These are phyloP conservation scores for Clarkia xantiana DNA, from an alignment of 345 rosid genomes.

Conservation along the genomic window DNA sequence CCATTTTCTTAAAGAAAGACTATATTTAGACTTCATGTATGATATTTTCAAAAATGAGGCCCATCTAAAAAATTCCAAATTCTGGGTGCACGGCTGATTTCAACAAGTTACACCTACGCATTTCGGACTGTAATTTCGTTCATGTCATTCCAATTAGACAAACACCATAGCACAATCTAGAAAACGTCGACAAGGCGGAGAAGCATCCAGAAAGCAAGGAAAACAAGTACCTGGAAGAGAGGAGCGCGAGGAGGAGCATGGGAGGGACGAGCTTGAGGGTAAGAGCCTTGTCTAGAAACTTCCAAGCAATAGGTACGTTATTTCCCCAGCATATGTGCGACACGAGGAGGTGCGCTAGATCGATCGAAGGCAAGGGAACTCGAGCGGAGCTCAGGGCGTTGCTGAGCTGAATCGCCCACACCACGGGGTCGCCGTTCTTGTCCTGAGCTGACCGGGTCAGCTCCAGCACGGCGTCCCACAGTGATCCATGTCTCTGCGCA, in stretches of 20 bases:
- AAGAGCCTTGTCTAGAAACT: slow-evolving; percentile 81
- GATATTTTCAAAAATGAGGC: no score
- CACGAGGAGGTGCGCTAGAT: slow-evolving; percentile 64
- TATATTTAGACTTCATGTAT: no score
- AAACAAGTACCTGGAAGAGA: slow-evolving; percentile 42
- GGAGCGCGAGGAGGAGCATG: slow-evolving; percentile 71
- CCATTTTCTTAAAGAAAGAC: no score
- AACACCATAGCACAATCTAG: no score
- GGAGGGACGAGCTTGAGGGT: slow-evolving; percentile 54
- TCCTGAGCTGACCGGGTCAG: slow-evolving; percentile 54
- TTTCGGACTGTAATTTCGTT: no score
- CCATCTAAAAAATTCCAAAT: no score
- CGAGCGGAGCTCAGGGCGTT: slow-evolving; percentile 45
- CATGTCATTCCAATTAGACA: no score
- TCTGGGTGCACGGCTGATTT: no score
- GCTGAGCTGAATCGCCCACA: slow-evolving; percentile 65
- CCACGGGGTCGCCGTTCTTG: slow-evolving; percentile 51
- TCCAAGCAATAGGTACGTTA: slow-evolving; percentile 81
- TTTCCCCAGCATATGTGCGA: slow-evolving; percentile 88
- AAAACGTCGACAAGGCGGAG: background rate
- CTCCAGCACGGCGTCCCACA: slow-evolving; percentile 61
- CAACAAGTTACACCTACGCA: no score
- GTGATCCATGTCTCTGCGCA: slow-evolving; percentile 14
- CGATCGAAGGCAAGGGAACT: slow-evolving; percentile 51
- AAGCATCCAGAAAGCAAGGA: background rate